These are phyloP conservation scores for Pseudogymnoascus verrucosus DNA, from an alignment of 2,329 filamentous ascomycete genomes.

Conservation along the genomic window DNA sequence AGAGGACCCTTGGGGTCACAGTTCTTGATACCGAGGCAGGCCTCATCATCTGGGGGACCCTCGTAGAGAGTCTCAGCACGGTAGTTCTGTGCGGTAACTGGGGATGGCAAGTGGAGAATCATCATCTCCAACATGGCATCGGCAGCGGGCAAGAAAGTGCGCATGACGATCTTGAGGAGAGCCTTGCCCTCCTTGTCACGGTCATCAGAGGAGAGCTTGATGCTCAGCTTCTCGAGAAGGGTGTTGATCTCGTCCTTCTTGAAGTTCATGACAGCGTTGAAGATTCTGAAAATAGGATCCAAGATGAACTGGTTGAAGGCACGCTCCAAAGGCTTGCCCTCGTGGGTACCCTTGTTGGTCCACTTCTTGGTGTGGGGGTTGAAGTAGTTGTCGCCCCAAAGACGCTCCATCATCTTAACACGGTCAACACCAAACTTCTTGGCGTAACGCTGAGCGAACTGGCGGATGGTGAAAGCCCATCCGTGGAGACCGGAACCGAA, in stretches of 20 bases:
- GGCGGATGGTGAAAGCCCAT: slow-evolving; percentile 98
- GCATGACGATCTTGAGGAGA: slow-evolving; percentile 96
- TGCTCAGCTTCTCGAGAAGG: slow-evolving; percentile 85
- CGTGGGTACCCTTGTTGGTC: slow-evolving; percentile 77
- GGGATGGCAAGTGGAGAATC: slow-evolving; percentile 97
- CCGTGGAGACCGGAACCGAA: slow-evolving; percentile 99
- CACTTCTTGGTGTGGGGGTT: slow-evolving; percentile 99
- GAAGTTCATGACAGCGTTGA: slow-evolving; percentile 94
- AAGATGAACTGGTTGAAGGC: slow-evolving; percentile 99
- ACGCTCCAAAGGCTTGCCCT: slow-evolving; percentile 89
- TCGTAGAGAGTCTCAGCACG: slow-evolving; percentile 98
- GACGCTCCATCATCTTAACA: slow-evolving; percentile 99
- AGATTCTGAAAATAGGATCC: slow-evolving; percentile 99
- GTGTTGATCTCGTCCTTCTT: slow-evolving; percentile 84
- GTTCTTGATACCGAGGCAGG: slow-evolving; percentile 94
- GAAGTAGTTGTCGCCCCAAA: slow-evolving; percentile 99
- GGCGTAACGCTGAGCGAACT: slow-evolving; percentile 91
- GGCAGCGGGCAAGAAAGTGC: slow-evolving; percentile 96
- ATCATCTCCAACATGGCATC: slow-evolving; percentile 99
- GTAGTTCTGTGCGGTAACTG: slow-evolving; percentile 92
- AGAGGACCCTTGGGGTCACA: slow-evolving; percentile 96
- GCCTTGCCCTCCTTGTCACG: slow-evolving; percentile 93
- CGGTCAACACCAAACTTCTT: slow-evolving; percentile 99
- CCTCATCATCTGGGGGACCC: slow-evolving; percentile 87
- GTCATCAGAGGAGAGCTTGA: slow-evolving; percentile 84